Conservation (phyloP, 2,329 filamentous ascomycete species). For the Calonectria pauciramosa region DNA sequence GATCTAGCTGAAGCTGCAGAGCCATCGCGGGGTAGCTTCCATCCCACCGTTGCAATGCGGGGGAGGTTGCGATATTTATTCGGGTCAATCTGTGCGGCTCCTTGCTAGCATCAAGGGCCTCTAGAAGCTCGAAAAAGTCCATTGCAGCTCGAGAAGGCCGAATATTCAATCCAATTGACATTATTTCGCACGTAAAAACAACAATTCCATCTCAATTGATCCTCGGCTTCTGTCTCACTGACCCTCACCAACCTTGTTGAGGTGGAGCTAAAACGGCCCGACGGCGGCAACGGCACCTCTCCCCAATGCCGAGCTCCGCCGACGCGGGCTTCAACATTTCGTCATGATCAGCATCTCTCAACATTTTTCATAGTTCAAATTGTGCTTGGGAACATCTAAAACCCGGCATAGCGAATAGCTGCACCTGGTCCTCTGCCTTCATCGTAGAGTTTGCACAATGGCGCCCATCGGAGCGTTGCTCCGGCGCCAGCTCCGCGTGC, state of each 20-base stretch:
- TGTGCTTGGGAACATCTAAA: background rate
- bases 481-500: constrained; percentile 76
- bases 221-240: background rate
- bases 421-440: background rate
- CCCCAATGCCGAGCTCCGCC: constrained; percentile 25
- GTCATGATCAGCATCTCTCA: background rate
- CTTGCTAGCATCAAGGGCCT: background rate
- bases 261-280: constrained; percentile 8
- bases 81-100: background rate
- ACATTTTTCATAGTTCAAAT: constrained; percentile 5
- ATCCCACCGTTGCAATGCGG: constrained; percentile 4
- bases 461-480: constrained; percentile 70
- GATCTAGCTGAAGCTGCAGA: constrained; percentile 7
- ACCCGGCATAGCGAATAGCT: background rate
- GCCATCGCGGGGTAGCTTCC: constrained; percentile 3
- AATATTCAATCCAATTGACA: background rate
- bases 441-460: constrained; percentile 44
- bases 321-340: constrained; percentile 14
- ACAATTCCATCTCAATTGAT: background rate
- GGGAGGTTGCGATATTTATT: constrained; percentile 10
- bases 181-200: background rate
- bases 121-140: background rate
- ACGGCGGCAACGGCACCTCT: background rate
- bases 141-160: too few relatives aligned
- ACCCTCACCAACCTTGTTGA: background rate